Evolutionary conservation across 2,329 filamentous ascomycete species (phyloP), one percentile per base, ranked within the genome.

Genomic region (Diaporthe capsici): DNA sequence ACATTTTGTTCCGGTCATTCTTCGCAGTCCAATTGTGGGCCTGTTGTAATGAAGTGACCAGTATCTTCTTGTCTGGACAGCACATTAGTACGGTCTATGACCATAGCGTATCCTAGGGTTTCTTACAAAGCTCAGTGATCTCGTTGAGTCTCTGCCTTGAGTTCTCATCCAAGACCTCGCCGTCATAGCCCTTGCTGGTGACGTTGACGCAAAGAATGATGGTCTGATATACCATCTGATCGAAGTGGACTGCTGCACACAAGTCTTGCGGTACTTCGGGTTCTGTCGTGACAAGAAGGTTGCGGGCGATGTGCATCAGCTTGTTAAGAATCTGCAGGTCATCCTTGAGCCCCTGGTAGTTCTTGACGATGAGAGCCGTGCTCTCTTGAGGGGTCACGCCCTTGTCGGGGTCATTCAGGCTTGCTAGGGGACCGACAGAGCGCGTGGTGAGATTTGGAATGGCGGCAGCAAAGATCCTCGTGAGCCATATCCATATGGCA

Each of bases 11-110:
- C 49, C 92, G 86, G 79, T 93, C 91, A 79, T 93, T 92, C 77
- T 92, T 92, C 74, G 91, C 91, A 1, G 91, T 92, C 91, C 92
- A 93, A 81, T 93, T 93, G 78, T 93, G 91, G 2, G 91, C 90
- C 81, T 93, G 91, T 79, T 93, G 92, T 17, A 93, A 83, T 3
- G 90, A 90, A 0, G 91, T 93, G 2, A 93, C 91, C 2, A 93
- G 85, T 1, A 93, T 84, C 79, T 92, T 93, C 78, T 93, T 93
- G 82, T 91, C 91, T 92, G 72, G 2, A 53, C 5, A 57, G 2
- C 9, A 31, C 65, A 78, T 81, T 72, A 83, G 79, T 44, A 77
- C 17, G 77, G 17, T 51, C 1, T 17, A 34, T 28, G 22, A 5
- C 22, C 17, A 42, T n/a, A 31, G 4, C 42, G 6, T 57, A 17